Percentiles rank a stretch among this genome's conserved stretches.
phyloP scores from a whole-genome alignment of 2,329 filamentous ascomycete genomes.

The Colletotrichum cereale region DNA sequence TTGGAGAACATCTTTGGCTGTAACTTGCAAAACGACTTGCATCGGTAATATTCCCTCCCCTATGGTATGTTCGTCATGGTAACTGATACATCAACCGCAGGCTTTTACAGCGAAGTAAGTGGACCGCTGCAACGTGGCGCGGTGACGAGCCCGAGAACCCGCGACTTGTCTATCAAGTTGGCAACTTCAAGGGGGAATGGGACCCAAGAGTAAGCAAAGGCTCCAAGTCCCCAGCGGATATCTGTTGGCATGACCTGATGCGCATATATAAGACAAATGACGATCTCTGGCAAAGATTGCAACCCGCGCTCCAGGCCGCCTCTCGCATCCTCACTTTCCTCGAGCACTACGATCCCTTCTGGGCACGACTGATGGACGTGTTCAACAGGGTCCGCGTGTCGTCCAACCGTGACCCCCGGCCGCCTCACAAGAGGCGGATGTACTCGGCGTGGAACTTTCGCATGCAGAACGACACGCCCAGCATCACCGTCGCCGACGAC shows the following conservation, averaged over 20 bases:
- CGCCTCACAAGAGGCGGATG: neutral
- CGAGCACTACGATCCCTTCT: conserved; percentile 41
- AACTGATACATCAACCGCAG: conserved; percentile 18
- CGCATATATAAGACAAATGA: conserved; percentile 43
- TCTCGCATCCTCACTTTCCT: conserved; percentile 42
- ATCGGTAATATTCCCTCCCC: conserved; percentile 41
- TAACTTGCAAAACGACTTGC: conserved; percentile 43
- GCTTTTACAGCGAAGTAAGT: conserved; percentile 18
- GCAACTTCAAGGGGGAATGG: conserved; percentile 44
- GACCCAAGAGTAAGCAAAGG: conserved; percentile 41
- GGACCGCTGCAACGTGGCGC: conserved; percentile 12
- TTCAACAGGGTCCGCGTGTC: conserved; percentile 44
- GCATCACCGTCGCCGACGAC: neutral
- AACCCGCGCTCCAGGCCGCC: conserved; percentile 47
- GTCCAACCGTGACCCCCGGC: conserved; percentile 29
- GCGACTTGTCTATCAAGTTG: conserved; percentile 42
- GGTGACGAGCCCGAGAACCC: conserved; percentile 1
- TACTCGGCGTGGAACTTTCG: neutral
- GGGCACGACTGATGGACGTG: conserved; percentile 42
- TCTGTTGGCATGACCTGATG: conserved; percentile 3
- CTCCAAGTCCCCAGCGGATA: too few relatives aligned
- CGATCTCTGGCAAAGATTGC: conserved; percentile 46
- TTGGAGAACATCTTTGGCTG: conserved; percentile 32
- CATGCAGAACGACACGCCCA: neutral
- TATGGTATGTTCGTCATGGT: neutral